Percentiles rank a stretch among this genome's conserved stretches.
phyloP scores from a whole-genome alignment of 179 eudicot genomes.

The Beta lomatogona region DNA sequence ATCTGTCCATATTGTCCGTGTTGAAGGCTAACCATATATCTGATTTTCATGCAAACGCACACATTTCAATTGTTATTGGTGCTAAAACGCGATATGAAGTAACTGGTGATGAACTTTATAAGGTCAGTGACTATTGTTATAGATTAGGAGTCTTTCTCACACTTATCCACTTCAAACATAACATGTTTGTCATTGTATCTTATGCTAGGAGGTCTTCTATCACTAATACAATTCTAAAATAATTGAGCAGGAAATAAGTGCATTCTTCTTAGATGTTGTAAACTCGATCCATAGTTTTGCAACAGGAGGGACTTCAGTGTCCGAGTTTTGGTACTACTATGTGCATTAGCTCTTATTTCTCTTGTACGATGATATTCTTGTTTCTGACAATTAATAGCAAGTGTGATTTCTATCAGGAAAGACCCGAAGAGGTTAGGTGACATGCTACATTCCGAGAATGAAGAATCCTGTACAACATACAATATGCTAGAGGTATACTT shows the following conservation, averaged over 20 bases:
- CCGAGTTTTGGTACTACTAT: slow-evolving; percentile 60
- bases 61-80: slow-evolving; percentile 79
- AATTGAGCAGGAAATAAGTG: slow-evolving; percentile 57
- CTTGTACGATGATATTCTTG: background rate
- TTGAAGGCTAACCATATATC: slow-evolving; percentile 69
- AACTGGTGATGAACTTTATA: slow-evolving; percentile 76
- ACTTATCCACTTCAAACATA: no score
- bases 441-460: slow-evolving; percentile 55
- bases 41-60: slow-evolving; percentile 78
- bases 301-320: slow-evolving; percentile 84
- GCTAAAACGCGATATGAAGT: slow-evolving; percentile 87
- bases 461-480: slow-evolving; percentile 88
- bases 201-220: background rate
- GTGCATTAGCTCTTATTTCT: background rate
- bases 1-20: background rate
- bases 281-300: slow-evolving; percentile 77
- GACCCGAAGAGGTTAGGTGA: slow-evolving; percentile 69
- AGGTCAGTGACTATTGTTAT: slow-evolving; percentile 37
- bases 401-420: slow-evolving; percentile 39
- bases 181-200: background rate
- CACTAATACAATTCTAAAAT: background rate
- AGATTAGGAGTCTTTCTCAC: no score
- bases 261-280: slow-evolving; percentile 72
- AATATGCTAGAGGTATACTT: slow-evolving; percentile 78
- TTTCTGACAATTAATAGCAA: background rate